Conservation (phyloP, 495 filamentous ascomycete species). For the Xylaria intraflava region DNA sequence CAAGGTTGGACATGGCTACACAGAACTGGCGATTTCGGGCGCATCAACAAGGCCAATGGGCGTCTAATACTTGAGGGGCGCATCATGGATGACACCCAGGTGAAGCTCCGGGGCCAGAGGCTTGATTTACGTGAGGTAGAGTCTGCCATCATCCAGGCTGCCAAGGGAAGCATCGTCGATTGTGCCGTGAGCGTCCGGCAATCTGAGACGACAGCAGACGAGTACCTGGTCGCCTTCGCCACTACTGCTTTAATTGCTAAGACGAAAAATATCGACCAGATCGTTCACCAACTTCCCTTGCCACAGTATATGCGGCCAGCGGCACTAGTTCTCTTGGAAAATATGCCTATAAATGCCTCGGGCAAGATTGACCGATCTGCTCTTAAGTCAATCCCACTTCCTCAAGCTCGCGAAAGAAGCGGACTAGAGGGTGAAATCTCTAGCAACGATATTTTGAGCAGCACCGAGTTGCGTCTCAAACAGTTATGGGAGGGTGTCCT, state of each 20-base stretch:
- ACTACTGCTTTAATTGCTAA: background rate
- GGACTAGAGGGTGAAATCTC: too few species aligned
- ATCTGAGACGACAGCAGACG: background rate
- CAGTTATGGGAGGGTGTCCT: constrained; percentile 25
- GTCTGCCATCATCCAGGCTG: constrained; percentile 16
- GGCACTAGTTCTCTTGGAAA: background rate
- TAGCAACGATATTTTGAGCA: constrained; percentile 3
- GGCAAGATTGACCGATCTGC: background rate
- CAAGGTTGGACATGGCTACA: constrained; percentile 28
- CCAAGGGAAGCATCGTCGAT: background rate
- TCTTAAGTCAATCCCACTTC: background rate
- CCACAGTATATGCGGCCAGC: constrained; percentile 8
- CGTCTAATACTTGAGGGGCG: constrained; percentile 28
- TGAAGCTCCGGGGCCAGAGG: constrained; percentile 35
- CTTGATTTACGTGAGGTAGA: constrained; percentile 37
- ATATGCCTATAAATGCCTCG: background rate
- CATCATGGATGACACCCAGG: constrained; percentile 31
- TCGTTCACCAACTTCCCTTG: background rate
- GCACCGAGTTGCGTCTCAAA: constrained; percentile 17
- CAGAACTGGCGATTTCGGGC: constrained; percentile 33
- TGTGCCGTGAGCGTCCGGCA: background rate
- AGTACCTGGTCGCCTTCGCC: constrained; percentile 1
- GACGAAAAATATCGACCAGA: background rate
- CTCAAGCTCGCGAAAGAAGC: background rate
- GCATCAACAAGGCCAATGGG: constrained; percentile 25